These are phyloP conservation scores for Aureobasidium mangrovei DNA, from an alignment of 2,329 filamentous ascomycete species.

Conservation along the genomic window DNA sequence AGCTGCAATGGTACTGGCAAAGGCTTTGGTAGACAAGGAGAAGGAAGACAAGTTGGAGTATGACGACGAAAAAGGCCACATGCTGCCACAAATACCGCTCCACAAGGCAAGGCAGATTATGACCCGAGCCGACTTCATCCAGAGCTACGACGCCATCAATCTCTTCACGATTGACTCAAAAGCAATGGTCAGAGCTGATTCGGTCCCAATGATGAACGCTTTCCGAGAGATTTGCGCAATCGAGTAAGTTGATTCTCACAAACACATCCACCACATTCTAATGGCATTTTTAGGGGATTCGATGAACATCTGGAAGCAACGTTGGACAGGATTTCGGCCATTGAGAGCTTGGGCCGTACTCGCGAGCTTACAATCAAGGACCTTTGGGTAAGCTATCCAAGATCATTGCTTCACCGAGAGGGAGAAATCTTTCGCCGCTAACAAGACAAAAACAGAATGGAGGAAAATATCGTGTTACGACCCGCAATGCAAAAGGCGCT, in stretches of 20 bases:
- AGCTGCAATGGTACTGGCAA: slow-evolving; percentile 86
- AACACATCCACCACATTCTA: neutral
- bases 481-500: slow-evolving; percentile 39
- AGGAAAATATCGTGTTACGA: slow-evolving; percentile 64
- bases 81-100: slow-evolving; percentile 71
- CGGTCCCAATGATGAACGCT: slow-evolving; percentile 90
- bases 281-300: slow-evolving; percentile 48
- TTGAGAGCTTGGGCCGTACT: slow-evolving; percentile 89
- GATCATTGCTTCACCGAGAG: neutral
- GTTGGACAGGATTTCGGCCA: slow-evolving; percentile 75
- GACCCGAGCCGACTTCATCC: slow-evolving; percentile 92
- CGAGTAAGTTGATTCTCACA: slow-evolving; percentile 26
- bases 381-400: slow-evolving; percentile 45
- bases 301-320: slow-evolving; percentile 74
- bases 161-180: slow-evolving; percentile 87
- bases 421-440: neutral
- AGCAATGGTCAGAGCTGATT: slow-evolving; percentile 83
- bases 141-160: slow-evolving; percentile 85
- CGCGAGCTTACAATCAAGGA: slow-evolving; percentile 94
- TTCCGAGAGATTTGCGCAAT: slow-evolving; percentile 74
- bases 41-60: slow-evolving; percentile 51
- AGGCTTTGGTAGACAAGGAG: slow-evolving; percentile 79
- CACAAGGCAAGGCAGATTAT: slow-evolving; percentile 84
- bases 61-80: slow-evolving; percentile 57
- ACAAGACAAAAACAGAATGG: slow-evolving; percentile 40